Evolutionary conservation across 208 protist genomes (phyloP).

Genomic region (Zelonia costaricensis): DNA sequence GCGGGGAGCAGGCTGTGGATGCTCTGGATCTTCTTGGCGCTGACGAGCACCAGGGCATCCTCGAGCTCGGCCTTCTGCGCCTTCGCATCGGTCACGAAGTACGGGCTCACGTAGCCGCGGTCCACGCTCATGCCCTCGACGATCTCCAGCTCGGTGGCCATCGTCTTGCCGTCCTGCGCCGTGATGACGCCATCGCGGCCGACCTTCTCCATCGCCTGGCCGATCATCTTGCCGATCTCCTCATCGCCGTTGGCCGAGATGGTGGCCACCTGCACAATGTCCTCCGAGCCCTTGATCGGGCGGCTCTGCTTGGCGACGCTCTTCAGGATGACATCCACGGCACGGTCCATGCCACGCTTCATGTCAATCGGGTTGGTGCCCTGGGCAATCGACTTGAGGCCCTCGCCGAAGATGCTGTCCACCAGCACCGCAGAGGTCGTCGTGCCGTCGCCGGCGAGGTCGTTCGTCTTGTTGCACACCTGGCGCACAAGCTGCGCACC

Average conservation of each 20-base stretch:
- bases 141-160: conserved; percentile 97
- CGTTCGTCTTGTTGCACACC: conserved; percentile 98
- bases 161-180: conserved; percentile 98
- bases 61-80: conserved; percentile 96
- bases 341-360: conserved; percentile 94
- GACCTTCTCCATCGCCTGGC: conserved; percentile 98
- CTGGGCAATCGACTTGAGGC: conserved; percentile 96
- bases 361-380: conserved; percentile 99
- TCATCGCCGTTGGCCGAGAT: conserved; percentile 99
- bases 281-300: conserved; percentile 94
- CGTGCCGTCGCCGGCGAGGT: conserved; percentile 98
- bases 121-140: conserved; percentile 98
- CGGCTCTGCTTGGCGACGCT: conserved; percentile 70
- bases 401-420: conserved; percentile 97
- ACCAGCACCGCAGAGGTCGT: conserved; percentile 99
- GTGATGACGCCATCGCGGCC: conserved; percentile 99
- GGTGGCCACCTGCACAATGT: conserved; percentile 98
- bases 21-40: conserved; percentile 14
- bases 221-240: conserved; percentile 98
- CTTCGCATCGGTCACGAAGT: conserved; percentile 99
- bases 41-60: conserved; percentile 43
- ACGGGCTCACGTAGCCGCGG: conserved; percentile 98
- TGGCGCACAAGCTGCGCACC: conserved; percentile 97
- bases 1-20: conserved; percentile 74
- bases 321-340: conserved; percentile 9